phyloP scores from a whole-genome alignment of 371 early-diverging fungal genomes.

The Mycotypha africana region DNA sequence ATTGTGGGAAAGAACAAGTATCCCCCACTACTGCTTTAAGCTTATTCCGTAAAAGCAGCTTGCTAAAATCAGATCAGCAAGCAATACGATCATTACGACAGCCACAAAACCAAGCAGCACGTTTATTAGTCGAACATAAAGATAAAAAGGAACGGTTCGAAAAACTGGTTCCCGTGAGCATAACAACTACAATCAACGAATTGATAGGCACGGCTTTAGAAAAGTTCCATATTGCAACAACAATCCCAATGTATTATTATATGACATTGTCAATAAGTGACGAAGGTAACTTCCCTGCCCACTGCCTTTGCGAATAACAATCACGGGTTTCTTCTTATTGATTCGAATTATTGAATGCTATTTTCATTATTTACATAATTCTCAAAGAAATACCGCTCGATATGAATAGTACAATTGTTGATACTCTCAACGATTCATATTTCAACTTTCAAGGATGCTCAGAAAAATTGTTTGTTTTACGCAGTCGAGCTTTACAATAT shows the following conservation, averaged over 20 bases:
- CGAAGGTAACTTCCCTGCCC: constrained; percentile 2
- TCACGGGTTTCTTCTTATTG: too few species aligned
- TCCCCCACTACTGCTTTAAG: constrained; percentile 6
- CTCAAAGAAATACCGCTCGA: constrained; percentile 15
- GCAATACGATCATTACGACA: too few species aligned
- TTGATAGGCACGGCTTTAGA: constrained; percentile 31
- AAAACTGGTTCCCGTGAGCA: constrained; percentile 35
- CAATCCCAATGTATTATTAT: constrained; percentile 6
- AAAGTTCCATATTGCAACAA: constrained; percentile 37
- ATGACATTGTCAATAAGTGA: constrained; percentile 14
- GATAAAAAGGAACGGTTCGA: constrained; percentile 26
- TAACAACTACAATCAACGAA: constrained; percentile 24
- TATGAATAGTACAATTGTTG: constrained; percentile 5
- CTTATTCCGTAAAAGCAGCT: constrained; percentile 12
- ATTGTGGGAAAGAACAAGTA: neutral
- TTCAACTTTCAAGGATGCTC: constrained; percentile 20
- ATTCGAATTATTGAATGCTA: too few species aligned
- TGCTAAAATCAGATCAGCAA: constrained; percentile 12
- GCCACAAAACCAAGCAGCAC: too few species aligned
- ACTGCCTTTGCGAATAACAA: too few species aligned
- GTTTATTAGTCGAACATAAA: neutral
- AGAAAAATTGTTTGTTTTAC: constrained; percentile 34
- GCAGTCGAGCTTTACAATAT: too few species aligned
- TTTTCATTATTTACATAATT: neutral
- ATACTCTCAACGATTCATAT: constrained; percentile 9